A percentile compares a stretch with the other conserved stretches of the same genome.
Evolutionary conservation across 2,329 filamentous ascomycete genomes (phyloP).

Genomic region (Amphichorda felina): DNA sequence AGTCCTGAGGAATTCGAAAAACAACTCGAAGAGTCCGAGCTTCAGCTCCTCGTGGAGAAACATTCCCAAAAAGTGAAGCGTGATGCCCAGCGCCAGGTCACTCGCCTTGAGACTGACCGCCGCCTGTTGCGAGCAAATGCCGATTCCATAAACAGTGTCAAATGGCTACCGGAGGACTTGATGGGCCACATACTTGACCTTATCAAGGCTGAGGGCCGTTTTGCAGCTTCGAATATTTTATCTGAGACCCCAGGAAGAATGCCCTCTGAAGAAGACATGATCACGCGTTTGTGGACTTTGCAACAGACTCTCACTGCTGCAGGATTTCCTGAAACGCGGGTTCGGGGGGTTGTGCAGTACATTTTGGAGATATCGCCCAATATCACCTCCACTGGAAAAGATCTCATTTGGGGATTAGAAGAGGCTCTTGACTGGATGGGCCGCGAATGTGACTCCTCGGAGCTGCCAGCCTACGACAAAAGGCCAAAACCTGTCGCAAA

Average conservation of each 20-base stretch:
- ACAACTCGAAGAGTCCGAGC: conserved; percentile 79
- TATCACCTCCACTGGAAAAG: conserved; percentile 42
- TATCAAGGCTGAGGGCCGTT: conserved; percentile 53
- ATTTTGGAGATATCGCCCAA: conserved; percentile 57
- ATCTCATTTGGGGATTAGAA: conserved; percentile 72
- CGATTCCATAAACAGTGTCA: conserved; percentile 55
- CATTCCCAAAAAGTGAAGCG: conserved; percentile 66
- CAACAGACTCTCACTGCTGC: conserved; percentile 58
- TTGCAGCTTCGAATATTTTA: conserved; percentile 35
- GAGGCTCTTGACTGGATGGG: conserved; percentile 86
- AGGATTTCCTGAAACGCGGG: conserved; percentile 53
- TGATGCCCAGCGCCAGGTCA: conserved; percentile 65
- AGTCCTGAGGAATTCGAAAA: conserved; percentile 83
- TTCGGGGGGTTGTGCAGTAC: conserved; percentile 52
- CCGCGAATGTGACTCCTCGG: conserved; percentile 55
- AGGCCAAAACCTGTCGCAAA: conserved; percentile 23
- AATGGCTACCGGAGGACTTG: conserved; percentile 73
- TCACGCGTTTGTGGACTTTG: conserved; percentile 74
- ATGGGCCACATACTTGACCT: conserved; percentile 67
- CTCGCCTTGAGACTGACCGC: conserved; percentile 73
- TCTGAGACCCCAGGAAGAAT: conserved; percentile 32
- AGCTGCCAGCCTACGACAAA: conserved; percentile 59
- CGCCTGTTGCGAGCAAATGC: conserved; percentile 72
- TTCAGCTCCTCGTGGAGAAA: conserved; percentile 81
- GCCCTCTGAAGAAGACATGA: conserved; percentile 63